Evolutionary conservation across 345 rosid genomes (phyloP).

Genomic region (Melaleuca quinquenervia): DNA sequence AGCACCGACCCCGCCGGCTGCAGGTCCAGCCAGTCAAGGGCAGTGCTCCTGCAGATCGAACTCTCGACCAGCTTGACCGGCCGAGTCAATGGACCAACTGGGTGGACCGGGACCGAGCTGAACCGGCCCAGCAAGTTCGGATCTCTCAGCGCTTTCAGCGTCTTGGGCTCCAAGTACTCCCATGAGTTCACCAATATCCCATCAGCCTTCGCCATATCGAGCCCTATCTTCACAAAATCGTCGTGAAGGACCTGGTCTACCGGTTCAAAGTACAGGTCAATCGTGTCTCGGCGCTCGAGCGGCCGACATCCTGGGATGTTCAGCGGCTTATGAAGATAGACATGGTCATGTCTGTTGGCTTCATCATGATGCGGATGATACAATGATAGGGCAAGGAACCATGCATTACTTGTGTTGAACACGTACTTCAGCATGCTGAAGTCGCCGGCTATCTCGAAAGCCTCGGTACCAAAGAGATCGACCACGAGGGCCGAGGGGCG

Average conservation of each 20-base stretch:
- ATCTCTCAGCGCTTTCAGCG: slow-evolving; percentile 16
- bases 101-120: slow-evolving; percentile 5
- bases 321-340: slow-evolving; percentile 13
- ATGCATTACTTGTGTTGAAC: slow-evolving; percentile 32
- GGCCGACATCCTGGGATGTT: slow-evolving; percentile 39
- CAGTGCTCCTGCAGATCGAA: background rate
- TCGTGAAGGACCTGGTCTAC: background rate
- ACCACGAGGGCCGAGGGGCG: slow-evolving; percentile 25
- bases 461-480: slow-evolving; percentile 36
- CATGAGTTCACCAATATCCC: slow-evolving; percentile 54
- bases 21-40: slow-evolving; percentile 29
- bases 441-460: slow-evolving; percentile 32
- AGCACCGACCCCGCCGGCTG: slow-evolving; percentile 44
- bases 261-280: background rate
- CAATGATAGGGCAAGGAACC: slow-evolving; percentile 21
- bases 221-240: slow-evolving; percentile 10
- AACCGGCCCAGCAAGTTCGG: background rate
- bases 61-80: background rate
- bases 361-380: slow-evolving; percentile 12
- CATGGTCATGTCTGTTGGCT: slow-evolving; percentile 10
- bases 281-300: slow-evolving; percentile 8
- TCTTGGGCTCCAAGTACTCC: slow-evolving; percentile 26
- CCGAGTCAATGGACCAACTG: slow-evolving; percentile 14
- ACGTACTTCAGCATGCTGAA: slow-evolving; percentile 33
- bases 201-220: slow-evolving; percentile 15